Percentiles rank a stretch among this genome's conserved stretches.
These are phyloP conservation scores for Mycogone perniciosa DNA, from an alignment of 2,329 filamentous ascomycete genomes.

Conservation along the genomic window DNA sequence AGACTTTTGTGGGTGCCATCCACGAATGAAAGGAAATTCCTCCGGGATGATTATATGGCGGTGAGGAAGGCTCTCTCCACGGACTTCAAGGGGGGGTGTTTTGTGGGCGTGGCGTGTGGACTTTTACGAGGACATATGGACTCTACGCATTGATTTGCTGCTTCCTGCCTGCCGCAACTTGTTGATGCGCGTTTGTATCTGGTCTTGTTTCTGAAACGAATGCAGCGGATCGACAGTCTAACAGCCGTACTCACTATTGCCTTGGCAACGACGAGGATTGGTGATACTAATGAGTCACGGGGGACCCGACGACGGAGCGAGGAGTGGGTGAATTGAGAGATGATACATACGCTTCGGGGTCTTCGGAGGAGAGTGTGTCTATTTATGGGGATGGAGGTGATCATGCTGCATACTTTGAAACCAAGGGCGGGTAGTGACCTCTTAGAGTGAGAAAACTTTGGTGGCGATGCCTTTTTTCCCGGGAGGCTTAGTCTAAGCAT, in stretches of 20 bases:
- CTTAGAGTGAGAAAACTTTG: background rate
- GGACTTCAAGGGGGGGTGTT: background rate
- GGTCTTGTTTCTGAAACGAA: background rate
- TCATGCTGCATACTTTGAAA: constrained; percentile 6
- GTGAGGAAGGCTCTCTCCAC: constrained; percentile 9
- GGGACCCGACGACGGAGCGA: background rate
- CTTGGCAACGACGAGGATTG: background rate
- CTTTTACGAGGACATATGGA: constrained; percentile 41
- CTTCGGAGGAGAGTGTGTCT: background rate
- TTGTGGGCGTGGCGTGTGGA: constrained; percentile 6
- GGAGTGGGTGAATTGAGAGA: background rate
- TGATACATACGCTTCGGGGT: background rate
- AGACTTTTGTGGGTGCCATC: constrained; percentile 3
- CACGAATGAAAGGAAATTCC: background rate
- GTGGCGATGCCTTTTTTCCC: background rate
- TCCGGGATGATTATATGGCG: constrained; percentile 10
- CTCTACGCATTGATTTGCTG: constrained; percentile 22
- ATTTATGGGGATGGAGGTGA: constrained; percentile 7
- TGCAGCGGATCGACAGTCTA: background rate
- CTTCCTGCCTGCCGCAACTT: background rate
- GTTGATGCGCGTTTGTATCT: background rate
- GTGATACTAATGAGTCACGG: constrained; percentile 1
- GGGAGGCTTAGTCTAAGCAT: background rate
- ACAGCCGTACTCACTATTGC: background rate
- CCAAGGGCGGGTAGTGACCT: constrained; percentile 2